phyloP scores from a whole-genome alignment of 73 alveolate species.

The Uronychia setigera region DNA sequence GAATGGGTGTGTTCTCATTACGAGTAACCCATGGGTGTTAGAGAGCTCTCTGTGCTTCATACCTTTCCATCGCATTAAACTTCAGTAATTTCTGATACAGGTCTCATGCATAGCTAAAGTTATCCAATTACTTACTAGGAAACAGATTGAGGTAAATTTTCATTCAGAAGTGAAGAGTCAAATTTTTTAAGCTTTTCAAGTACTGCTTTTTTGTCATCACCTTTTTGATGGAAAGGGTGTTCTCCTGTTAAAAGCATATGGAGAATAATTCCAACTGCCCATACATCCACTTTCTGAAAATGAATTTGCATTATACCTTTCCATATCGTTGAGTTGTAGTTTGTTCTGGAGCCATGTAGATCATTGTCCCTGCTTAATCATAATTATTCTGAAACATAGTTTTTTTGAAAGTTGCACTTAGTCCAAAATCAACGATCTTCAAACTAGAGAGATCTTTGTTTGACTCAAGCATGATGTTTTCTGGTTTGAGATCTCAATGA shows the following conservation, averaged over 20 bases:
- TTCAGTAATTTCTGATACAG: neutral
- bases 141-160: neutral
- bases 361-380: conserved; percentile 79
- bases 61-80: conserved; percentile 65
- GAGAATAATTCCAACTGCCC: conserved; percentile 87
- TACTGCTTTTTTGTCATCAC: conserved; percentile 56
- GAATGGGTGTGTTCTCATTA: conserved; percentile 62
- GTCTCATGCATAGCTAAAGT: neutral
- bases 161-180: conserved; percentile 21
- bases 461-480: conserved; percentile 23
- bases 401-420: neutral
- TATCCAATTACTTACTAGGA: neutral
- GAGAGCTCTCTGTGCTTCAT: conserved; percentile 78
- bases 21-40: conserved; percentile 95
- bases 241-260: conserved; percentile 72
- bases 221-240: conserved; percentile 75
- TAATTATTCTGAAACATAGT: neutral
- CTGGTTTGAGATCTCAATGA: conserved; percentile 50
- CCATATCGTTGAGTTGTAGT: conserved; percentile 71
- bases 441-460: neutral
- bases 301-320: neutral
- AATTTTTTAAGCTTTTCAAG: conserved; percentile 41
- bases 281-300: conserved; percentile 70
- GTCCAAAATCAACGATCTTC: neutral
- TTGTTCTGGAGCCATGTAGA: conserved; percentile 93